Base-by-base conservation (phyloP, 495 filamentous ascomycete species). In the Tuber aestivum region DNA sequence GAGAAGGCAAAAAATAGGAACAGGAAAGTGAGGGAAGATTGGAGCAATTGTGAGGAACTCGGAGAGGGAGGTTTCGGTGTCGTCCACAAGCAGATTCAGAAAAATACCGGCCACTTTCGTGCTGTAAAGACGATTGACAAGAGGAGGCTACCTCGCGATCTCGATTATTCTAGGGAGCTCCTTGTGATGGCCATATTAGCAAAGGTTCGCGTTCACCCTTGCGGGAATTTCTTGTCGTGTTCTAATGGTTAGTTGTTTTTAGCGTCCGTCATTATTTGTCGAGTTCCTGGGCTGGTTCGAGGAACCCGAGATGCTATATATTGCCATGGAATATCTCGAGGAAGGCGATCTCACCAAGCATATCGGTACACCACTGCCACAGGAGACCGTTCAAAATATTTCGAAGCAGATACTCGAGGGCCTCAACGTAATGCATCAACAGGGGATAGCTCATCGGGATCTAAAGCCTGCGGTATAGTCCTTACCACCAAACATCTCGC, bases 201-300 rank as follows among this genome's bases (percentile, higher is more conserved):
- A 50, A 50, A 50, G 45, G 45, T 50, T n/a, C n/a, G 45, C 9
- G 6, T 50, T 50, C 42, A 6, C 3, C 10, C 27, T 1, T 65
- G 9, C n/a, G n/a, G 12, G n/a, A 6, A 6, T 61, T 32, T 27
- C 23, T 32, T 32, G 3, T 16, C 14, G 12, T 32, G 5, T 27
- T 65, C 56, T 65, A 32, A 65, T 1, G 14, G 27, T 35, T 16
- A 18, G 12, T 5, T 65, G 27, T 18, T 45, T 3, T 20, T 45
- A 45, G 42, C 18, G 42, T 3, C 45, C 45, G 45, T 0, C 45
- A 92, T 87, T 0, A 18, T 50, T 50, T 50, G 45, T 50, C 21
- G 92, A 92, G 84, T 95, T 95, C 93, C 45, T 50, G 21, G 45
- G 73, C 27, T 75, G 76, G 68, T 77, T 61, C 14, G 69, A 76